Percentiles rank a stretch among this genome's conserved stretches.
These are phyloP conservation scores for Fusarium euwallaceae DNA, from an alignment of 2,329 filamentous ascomycete genomes.

Conservation along the genomic window DNA sequence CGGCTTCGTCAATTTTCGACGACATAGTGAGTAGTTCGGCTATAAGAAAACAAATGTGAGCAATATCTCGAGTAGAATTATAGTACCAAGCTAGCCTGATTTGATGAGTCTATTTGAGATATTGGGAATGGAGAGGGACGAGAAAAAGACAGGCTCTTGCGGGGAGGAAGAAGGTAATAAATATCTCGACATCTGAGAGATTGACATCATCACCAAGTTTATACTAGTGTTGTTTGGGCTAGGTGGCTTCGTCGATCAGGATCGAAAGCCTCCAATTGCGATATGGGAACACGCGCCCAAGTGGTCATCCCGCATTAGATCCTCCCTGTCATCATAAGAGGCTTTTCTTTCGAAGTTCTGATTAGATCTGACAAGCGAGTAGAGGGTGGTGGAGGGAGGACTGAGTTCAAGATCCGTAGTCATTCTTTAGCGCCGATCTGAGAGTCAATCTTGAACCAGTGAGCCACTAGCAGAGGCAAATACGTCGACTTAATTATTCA, in stretches of 20 bases:
- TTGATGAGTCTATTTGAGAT: not conserved
- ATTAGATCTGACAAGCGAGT: not conserved
- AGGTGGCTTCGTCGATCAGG: not conserved
- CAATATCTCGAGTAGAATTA: not conserved
- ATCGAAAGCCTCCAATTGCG: not conserved
- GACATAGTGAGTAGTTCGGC: not conserved
- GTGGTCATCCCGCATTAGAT: not conserved
- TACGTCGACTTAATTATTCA: not conserved
- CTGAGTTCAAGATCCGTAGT: not conserved
- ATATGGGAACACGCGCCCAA: not conserved
- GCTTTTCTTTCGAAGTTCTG: not conserved
- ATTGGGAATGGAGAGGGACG: not conserved
- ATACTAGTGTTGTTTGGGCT: not conserved
- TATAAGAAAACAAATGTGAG: not conserved
- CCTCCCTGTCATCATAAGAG: not conserved
- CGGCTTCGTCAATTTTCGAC: not conserved
- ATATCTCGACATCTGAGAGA: not conserved
- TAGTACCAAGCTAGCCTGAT: not conserved
- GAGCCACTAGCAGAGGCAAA: not conserved
- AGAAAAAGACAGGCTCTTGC: not conserved
- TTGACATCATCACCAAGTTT: not conserved
- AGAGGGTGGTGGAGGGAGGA: too few species aligned
- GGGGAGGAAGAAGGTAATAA: not conserved
- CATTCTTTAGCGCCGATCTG: not conserved
- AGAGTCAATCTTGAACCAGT: not conserved